Conservation (phyloP, 31 red algal genomes). For the Asparagopsis taxiformis region DNA sequence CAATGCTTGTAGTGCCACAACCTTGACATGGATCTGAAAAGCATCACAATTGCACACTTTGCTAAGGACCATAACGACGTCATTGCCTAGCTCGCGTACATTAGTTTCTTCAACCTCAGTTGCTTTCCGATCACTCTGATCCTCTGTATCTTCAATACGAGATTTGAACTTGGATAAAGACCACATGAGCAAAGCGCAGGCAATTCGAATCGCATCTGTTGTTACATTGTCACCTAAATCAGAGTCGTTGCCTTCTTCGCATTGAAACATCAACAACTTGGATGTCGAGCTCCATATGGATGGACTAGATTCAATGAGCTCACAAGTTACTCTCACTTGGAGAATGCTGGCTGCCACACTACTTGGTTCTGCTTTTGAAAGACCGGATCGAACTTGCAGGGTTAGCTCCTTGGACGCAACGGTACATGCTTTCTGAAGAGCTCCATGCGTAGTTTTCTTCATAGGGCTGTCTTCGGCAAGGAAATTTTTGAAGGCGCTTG, state of each 20-base stretch:
- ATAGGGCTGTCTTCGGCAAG: slow-evolving; percentile 42
- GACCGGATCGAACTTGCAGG: slow-evolving; percentile 20
- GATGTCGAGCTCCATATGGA: slow-evolving; percentile 12
- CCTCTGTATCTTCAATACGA: not conserved
- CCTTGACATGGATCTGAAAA: slow-evolving; percentile 13
- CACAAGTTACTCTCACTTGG: slow-evolving; percentile 31
- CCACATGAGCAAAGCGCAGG: slow-evolving; percentile 34
- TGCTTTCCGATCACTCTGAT: not conserved
- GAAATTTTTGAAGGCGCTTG: slow-evolving; percentile 28
- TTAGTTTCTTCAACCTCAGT: slow-evolving; percentile 35
- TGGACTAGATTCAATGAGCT: slow-evolving; percentile 28
- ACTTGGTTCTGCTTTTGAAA: slow-evolving; percentile 33
- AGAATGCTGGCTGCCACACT: slow-evolving; percentile 43
- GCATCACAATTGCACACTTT: slow-evolving; percentile 8
- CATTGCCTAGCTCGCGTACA: slow-evolving; percentile 12
- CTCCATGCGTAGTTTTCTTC: slow-evolving; percentile 8
- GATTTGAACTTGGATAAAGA: slow-evolving; percentile 41
- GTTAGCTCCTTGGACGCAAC: slow-evolving; percentile 35
- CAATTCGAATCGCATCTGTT: slow-evolving; percentile 28
- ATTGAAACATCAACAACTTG: slow-evolving; percentile 37
- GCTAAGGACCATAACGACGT: slow-evolving; percentile 17
- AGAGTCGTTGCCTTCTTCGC: slow-evolving; percentile 8
- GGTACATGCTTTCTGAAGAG: slow-evolving; percentile 24
- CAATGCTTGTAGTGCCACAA: slow-evolving; percentile 19
- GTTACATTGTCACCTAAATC: slow-evolving; percentile 13